Conservation (phyloP, 1,284 basidiomycete species). For the Exobasidium cylindrosporum region DNA sequence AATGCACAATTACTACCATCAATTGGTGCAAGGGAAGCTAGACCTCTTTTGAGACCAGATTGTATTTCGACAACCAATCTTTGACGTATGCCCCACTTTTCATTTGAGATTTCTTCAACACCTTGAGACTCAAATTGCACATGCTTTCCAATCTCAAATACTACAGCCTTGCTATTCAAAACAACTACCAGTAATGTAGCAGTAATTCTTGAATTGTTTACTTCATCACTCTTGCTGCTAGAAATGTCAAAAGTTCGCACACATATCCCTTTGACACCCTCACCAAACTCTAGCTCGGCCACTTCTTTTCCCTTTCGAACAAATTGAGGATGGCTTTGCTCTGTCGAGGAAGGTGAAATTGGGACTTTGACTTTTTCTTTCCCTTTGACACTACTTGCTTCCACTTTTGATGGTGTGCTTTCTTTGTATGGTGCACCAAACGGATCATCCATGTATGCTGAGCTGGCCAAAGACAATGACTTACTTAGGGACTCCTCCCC, state of each 20-base stretch:
- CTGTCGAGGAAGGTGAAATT: neutral
- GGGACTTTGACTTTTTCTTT: neutral
- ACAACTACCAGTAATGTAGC: constrained; percentile 28
- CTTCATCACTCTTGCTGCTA: constrained; percentile 10
- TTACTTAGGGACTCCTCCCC: neutral
- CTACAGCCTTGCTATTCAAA: constrained; percentile 29
- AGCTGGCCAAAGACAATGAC: constrained; percentile 28
- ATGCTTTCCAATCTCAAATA: constrained; percentile 29
- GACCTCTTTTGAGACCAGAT: constrained; percentile 21
- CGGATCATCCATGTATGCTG: constrained; percentile 33
- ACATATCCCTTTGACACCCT: constrained; percentile 34
- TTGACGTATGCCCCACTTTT: constrained; percentile 28
- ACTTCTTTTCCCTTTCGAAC: constrained; percentile 27
- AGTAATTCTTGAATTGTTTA: neutral
- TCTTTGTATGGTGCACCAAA: constrained; percentile 22
- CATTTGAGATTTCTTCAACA: too few relatives aligned
- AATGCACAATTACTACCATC: constrained; percentile 15
- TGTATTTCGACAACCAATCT: constrained; percentile 26
- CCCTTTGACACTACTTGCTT: too few relatives aligned
- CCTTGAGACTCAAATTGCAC: neutral
- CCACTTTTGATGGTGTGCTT: constrained; percentile 12
- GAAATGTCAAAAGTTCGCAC: constrained; percentile 22
- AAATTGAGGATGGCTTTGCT: neutral
- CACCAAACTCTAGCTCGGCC: constrained; percentile 45
- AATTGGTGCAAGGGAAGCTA: constrained; percentile 20